These are phyloP conservation scores for Tetrastigma voinierianum DNA, from an alignment of 164 flowering plant genomes.

Conservation along the genomic window DNA sequence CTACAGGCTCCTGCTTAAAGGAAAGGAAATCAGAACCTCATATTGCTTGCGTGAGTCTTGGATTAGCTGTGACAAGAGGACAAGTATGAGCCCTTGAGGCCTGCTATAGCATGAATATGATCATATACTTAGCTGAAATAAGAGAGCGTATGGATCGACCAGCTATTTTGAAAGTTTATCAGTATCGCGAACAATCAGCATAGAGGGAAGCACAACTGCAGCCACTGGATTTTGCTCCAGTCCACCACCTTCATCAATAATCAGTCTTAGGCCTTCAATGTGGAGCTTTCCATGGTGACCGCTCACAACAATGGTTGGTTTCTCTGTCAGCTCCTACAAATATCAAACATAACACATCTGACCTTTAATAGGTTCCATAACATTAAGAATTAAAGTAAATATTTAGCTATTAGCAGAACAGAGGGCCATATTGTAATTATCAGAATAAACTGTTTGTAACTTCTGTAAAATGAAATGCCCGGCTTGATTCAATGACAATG, in stretches of 20 bases:
- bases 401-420: neutral
- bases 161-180: slow-evolving; percentile 31
- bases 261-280: slow-evolving; percentile 76
- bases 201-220: slow-evolving; percentile 77
- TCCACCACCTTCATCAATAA: slow-evolving; percentile 91
- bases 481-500: neutral
- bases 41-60: slow-evolving; percentile 64
- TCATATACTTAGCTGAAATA: neutral
- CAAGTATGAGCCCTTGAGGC: slow-evolving; percentile 44
- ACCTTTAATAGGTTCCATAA: neutral
- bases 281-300: slow-evolving; percentile 92
- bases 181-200: slow-evolving; percentile 65
- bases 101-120: neutral
- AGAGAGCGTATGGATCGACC: neutral
- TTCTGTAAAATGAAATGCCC: no score
- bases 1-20: slow-evolving; percentile 40
- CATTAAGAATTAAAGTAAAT: neutral
- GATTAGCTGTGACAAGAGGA: slow-evolving; percentile 64
- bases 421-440: neutral
- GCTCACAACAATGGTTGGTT: slow-evolving; percentile 72
- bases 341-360: slow-evolving; percentile 5
- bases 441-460: neutral
- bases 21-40: slow-evolving; percentile 52
- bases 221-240: slow-evolving; percentile 61
- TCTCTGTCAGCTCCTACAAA: slow-evolving; percentile 54